These are phyloP conservation scores for Gautieria morchelliformis DNA, from an alignment of 768 basidiomycete species.

Conservation along the genomic window DNA sequence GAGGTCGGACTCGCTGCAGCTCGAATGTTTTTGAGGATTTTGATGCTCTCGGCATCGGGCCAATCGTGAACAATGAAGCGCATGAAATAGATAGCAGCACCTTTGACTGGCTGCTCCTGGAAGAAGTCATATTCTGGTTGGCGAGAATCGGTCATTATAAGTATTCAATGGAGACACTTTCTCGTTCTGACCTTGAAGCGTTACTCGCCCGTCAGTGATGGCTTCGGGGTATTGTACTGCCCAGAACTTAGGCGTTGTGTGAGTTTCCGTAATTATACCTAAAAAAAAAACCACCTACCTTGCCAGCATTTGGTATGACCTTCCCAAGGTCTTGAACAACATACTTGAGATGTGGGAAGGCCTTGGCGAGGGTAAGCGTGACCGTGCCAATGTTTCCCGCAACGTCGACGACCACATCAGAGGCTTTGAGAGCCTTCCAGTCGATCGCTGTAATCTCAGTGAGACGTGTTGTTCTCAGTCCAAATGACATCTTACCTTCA, in stretches of 20 bases:
- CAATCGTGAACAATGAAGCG: slow-evolving; percentile 25
- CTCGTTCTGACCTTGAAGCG: slow-evolving; percentile 13
- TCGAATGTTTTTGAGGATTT: slow-evolving; percentile 21
- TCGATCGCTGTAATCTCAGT: slow-evolving; percentile 16
- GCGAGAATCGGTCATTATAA: not conserved
- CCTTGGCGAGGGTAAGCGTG: slow-evolving; percentile 16
- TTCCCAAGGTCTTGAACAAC: slow-evolving; percentile 24
- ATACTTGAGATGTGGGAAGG: slow-evolving; percentile 15
- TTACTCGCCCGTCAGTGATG: slow-evolving; percentile 15
- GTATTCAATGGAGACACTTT: not conserved
- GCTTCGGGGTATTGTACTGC: slow-evolving; percentile 16
- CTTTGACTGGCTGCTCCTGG: slow-evolving; percentile 16
- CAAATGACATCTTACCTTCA: slow-evolving; percentile 8
- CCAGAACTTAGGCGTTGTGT: slow-evolving; percentile 11
- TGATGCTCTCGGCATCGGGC: slow-evolving; percentile 14
- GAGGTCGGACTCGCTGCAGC: slow-evolving; percentile 18
- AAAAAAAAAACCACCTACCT: not conserved
- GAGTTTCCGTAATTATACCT: not conserved
- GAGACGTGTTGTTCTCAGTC: not conserved
- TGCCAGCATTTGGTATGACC: not conserved
- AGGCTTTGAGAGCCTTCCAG: slow-evolving; percentile 15
- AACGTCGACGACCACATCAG: slow-evolving; percentile 25
- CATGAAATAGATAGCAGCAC: slow-evolving; percentile 23
- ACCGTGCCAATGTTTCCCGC: slow-evolving; percentile 22
- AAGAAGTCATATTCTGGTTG: slow-evolving; percentile 19